A percentile compares a stretch with the other conserved stretches of the same genome.
These are phyloP conservation scores for Austroboletus eburneus DNA, from an alignment of 768 basidiomycete species.

Conservation along the genomic window DNA sequence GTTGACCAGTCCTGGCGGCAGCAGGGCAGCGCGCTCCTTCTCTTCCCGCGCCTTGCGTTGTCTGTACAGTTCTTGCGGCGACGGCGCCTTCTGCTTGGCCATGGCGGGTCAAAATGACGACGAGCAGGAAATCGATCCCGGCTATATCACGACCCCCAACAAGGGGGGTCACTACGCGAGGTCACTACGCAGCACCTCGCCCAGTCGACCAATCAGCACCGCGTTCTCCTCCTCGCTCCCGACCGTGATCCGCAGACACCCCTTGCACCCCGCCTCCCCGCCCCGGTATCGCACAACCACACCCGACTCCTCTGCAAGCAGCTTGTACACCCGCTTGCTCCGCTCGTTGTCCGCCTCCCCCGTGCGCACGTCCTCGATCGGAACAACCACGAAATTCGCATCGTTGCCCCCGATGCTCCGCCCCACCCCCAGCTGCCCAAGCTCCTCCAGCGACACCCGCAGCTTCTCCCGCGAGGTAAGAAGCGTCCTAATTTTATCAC, in stretches of 20 bases:
- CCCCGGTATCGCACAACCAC: constrained; percentile 93
- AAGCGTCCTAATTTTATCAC: constrained; percentile 56
- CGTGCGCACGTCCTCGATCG: constrained; percentile 51
- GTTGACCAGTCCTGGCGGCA: constrained; percentile 74
- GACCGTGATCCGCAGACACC: constrained; percentile 85
- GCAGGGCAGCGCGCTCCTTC: constrained; percentile 50
- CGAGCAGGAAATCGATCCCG: not conserved
- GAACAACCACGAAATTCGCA: constrained; percentile 88
- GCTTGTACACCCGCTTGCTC: constrained; percentile 65
- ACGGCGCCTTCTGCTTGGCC: constrained; percentile 52
- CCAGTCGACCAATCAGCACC: constrained; percentile 51
- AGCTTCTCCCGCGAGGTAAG: constrained; percentile 55
- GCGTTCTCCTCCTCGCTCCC: constrained; percentile 80
- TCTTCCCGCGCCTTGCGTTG: constrained; percentile 60
- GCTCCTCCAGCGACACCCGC: constrained; percentile 42
- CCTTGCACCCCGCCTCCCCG: constrained; percentile 77
- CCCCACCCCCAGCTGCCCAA: constrained; percentile 57
- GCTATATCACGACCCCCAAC: not conserved
- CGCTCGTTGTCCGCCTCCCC: constrained; percentile 52
- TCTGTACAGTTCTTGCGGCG: constrained; percentile 61
- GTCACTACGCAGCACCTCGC: constrained; percentile 39
- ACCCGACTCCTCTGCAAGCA: constrained; percentile 77
- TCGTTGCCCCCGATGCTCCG: constrained; percentile 71
- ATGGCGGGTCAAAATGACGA: constrained; percentile 17
- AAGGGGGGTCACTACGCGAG: constrained; percentile 15